Evolutionary conservation across 1,284 basidiomycete species (phyloP), one percentile per base, ranked within the genome.

Genomic region (Trichosporon sp.): DNA sequence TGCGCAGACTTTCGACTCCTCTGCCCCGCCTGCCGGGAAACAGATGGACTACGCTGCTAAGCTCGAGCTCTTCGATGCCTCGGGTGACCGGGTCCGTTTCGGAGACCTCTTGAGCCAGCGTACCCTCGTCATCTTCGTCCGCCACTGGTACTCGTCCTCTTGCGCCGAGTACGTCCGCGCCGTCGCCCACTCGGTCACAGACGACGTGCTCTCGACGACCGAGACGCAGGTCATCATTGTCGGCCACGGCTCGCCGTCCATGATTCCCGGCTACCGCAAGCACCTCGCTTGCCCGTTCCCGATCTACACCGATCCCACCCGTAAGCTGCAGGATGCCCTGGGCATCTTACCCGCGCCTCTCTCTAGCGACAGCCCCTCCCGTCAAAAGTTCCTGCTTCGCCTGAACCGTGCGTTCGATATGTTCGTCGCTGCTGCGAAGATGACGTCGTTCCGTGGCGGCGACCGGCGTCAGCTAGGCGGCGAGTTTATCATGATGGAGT

Each of bases 131-230:
- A 79, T 85, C 65, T 87, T 87, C 73, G 84, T 86, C 16, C 78
- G 83, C n/a, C 83, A 85, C 76, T 85, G 82, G 83, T 85, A 82
- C 75, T 94, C 92, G 77, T 90, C 91, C 2, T 84, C 90, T 38
- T 93, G 92, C 80, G 92, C 93, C 79, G 92, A 94, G 79, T 96
- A 95, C 81, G 89, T 94, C 86, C 87, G 89, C 68, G 89, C 89
- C 40, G 86, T 94, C 71, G 79, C 87, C 70, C 82, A 85, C 19
- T 85, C 86, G 63, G 86, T 90, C 48, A 84, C 88, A 65, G 84
- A 85, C 10, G 87, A 86, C 61, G 85, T 87, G 3, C 86, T 91
- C 65, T 87, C 89, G 63, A 85, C 88, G 87, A 76, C 84, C 19
- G 75, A 76, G 19, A 80, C 82, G 1, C 78, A 81, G 11, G 67